Evolutionary conservation across 352 stramenopile species (phyloP).

Genomic region (Albugo laibachii): DNA sequence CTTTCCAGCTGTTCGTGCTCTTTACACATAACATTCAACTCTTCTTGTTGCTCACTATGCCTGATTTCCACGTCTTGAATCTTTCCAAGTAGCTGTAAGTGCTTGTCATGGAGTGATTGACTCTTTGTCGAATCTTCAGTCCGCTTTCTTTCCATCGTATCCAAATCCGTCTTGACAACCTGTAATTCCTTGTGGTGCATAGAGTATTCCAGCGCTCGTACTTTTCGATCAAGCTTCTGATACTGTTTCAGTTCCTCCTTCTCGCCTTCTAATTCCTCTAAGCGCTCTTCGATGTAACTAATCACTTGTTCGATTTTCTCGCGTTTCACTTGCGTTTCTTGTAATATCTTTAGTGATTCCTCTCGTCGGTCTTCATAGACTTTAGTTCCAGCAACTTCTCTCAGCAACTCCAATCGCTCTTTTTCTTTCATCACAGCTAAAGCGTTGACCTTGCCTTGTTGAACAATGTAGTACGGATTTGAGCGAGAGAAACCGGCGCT

Average conservation of each 20-base stretch:
- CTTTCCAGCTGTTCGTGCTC: conserved; percentile 30
- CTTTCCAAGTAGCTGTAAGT: conserved; percentile 27
- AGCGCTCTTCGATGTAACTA: conserved; percentile 84
- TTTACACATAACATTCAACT: conserved; percentile 26
- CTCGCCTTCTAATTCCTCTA: conserved; percentile 94
- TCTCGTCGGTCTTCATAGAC: conserved; percentile 97
- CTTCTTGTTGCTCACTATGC: conserved; percentile 20
- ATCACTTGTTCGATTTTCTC: conserved; percentile 95
- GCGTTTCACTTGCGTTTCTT: conserved; percentile 88
- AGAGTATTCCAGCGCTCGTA: conserved; percentile 93
- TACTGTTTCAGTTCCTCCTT: conserved; percentile 95
- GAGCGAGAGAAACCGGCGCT: conserved; percentile 96
- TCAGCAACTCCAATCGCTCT: conserved; percentile 93
- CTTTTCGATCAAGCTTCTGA: conserved; percentile 88
- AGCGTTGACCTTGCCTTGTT: conserved; percentile 98
- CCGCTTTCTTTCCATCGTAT: conserved; percentile 45
- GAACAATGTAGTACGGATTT: conserved; percentile 99
- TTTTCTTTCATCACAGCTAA: conserved; percentile 96
- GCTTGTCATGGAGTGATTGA: conserved; percentile 48
- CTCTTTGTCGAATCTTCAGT: conserved; percentile 23
- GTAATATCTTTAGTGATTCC: conserved; percentile 93
- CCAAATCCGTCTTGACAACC: conserved; percentile 30
- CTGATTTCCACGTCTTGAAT: conserved; percentile 30
- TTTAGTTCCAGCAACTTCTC: conserved; percentile 96
- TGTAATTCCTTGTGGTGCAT: conserved; percentile 83